Evolutionary conservation across 352 stramenopile species (phyloP).

Genomic region (Pythium folliculosum): DNA sequence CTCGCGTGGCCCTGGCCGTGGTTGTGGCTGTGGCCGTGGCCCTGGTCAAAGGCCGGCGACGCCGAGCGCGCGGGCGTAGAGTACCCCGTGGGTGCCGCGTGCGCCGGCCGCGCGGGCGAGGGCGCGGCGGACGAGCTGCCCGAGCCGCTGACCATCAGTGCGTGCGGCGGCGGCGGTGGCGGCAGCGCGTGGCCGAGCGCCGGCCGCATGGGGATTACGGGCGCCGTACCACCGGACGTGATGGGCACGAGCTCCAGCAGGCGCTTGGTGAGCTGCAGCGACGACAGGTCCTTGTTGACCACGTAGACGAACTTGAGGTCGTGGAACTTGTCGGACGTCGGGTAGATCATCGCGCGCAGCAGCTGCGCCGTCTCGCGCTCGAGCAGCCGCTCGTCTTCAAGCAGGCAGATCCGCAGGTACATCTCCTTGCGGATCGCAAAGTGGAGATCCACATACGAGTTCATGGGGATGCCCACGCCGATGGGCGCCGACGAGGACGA

Average conservation of each 20-base stretch:
- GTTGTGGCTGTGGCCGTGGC: not conserved
- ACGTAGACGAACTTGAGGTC: constrained; percentile 89
- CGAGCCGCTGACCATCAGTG: constrained; percentile 8
- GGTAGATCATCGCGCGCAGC: constrained; percentile 78
- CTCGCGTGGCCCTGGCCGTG: constrained; percentile 5
- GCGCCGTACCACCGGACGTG: constrained; percentile 35
- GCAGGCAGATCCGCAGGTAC: constrained; percentile 77
- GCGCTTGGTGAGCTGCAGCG: constrained; percentile 74
- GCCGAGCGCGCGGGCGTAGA: constrained; percentile 6
- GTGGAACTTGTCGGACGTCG: constrained; percentile 81
- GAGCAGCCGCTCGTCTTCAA: constrained; percentile 76
- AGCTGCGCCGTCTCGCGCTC: constrained; percentile 70
- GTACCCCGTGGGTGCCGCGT: constrained; percentile 3
- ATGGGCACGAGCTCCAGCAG: constrained; percentile 72
- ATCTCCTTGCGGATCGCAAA: constrained; percentile 88
- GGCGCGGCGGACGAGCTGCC: constrained; percentile 19
- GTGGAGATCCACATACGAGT: constrained; percentile 81
- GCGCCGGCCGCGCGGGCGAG: constrained; percentile 14
- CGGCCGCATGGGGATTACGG: constrained; percentile 33
- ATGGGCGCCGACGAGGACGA: constrained; percentile 9
- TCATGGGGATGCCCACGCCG: constrained; percentile 52
- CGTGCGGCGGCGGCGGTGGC: constrained; percentile 10
- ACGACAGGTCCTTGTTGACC: constrained; percentile 82
- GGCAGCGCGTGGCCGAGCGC: constrained; percentile 3
- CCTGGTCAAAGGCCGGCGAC: constrained; percentile 8